A percentile compares a stretch with the other conserved stretches of the same genome.
phyloP scores from a whole-genome alignment of 495 filamentous ascomycete genomes.

The Penicillium bialowiezense region DNA sequence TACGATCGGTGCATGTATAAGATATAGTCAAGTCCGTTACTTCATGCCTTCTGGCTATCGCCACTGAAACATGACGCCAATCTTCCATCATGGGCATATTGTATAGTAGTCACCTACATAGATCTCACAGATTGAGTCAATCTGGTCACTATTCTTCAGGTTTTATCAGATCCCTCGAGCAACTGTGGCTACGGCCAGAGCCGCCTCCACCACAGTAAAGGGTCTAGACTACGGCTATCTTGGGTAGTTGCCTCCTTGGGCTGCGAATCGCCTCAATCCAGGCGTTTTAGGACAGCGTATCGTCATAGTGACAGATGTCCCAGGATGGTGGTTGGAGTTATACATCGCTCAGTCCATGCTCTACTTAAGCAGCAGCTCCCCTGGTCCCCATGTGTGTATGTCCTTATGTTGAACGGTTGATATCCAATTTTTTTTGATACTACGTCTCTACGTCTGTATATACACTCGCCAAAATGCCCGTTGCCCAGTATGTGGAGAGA shows the following conservation, averaged over 20 bases:
- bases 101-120: no score
- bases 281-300: not conserved
- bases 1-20: no score
- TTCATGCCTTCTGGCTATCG: no score
- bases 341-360: no score
- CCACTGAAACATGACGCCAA: slow-evolving; percentile 4
- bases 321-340: not conserved
- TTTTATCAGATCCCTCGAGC: not conserved
- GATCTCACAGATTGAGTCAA: not conserved
- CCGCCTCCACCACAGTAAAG: not conserved
- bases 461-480: slow-evolving; percentile 12
- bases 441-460: not conserved
- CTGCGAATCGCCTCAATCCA: not conserved
- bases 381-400: not conserved
- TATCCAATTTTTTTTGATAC: not conserved
- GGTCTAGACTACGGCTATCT: not conserved
- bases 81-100: not conserved
- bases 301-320: slow-evolving; percentile 5
- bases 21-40: no score
- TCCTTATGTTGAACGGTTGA: not conserved
- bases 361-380: not conserved
- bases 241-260: not conserved
- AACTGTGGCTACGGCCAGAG: not conserved
- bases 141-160: not conserved
- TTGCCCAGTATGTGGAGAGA: slow-evolving; percentile 18